A percentile compares a stretch with the other conserved stretches of the same genome.
phyloP scores from a whole-genome alignment of 768 basidiomycete species.

The Crassisporium funariophilum region DNA sequence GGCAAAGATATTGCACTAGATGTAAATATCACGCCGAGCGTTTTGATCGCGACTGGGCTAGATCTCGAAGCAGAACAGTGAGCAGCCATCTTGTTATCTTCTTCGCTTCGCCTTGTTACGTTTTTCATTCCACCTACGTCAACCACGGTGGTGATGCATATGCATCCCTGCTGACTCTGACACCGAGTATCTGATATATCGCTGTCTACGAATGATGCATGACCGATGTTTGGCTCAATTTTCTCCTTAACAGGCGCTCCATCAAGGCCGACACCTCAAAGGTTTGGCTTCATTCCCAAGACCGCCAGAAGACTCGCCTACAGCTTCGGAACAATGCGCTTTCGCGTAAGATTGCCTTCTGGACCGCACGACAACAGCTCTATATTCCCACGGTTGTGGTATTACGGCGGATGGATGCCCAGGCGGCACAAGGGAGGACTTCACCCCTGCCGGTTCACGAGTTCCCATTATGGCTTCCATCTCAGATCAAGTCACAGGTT shows the following conservation, averaged over 20 bases:
- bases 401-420: slow-evolving; percentile 2
- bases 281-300: slow-evolving; percentile 16
- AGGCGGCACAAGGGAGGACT: too few relatives aligned
- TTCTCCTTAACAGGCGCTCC: slow-evolving; percentile 10
- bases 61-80: slow-evolving; percentile 24
- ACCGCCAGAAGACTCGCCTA: slow-evolving; percentile 11
- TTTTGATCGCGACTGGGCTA: slow-evolving; percentile 16
- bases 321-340: slow-evolving; percentile 16
- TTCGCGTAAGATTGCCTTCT: slow-evolving; percentile 18
- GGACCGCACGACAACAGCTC: slow-evolving; percentile 9
- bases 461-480: slow-evolving; percentile 26
- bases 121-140: too few relatives aligned
- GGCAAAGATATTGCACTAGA: slow-evolving; percentile 10
- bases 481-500: slow-evolving; percentile 9
- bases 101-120: background rate
- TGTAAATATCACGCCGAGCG: slow-evolving; percentile 12
- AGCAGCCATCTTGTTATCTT: slow-evolving; percentile 5
- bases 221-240: too few relatives aligned
- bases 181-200: too few relatives aligned
- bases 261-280: background rate
- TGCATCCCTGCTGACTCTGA: too few relatives aligned
- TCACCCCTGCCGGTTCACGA: too few relatives aligned
- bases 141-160: too few relatives aligned
- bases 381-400: slow-evolving; percentile 12
- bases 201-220: too few relatives aligned